Evolutionary conservation across 352 stramenopile genomes (phyloP).

Genomic region (Globisporangium parvum): DNA sequence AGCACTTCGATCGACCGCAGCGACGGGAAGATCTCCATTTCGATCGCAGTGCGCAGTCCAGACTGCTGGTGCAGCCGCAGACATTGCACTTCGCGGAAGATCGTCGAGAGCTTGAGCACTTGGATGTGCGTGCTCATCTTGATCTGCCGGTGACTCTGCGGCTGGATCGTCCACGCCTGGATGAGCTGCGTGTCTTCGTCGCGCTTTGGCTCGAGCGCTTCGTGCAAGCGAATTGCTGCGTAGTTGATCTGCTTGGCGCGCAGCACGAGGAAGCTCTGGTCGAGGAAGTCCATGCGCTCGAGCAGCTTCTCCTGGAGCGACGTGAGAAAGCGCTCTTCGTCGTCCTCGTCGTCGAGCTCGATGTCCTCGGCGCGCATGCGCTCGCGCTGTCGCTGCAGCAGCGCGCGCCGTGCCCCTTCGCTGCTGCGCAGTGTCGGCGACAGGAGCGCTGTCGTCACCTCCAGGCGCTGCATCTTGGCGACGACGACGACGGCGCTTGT

Average conservation of each 20-base stretch:
- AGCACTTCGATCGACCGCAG: constrained; percentile 58
- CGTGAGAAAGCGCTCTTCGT: constrained; percentile 61
- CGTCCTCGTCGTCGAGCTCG: constrained; percentile 29
- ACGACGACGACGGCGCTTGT: background rate
- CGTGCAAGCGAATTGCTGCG: constrained; percentile 58
- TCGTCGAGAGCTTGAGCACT: constrained; percentile 85
- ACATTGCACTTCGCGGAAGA: constrained; percentile 60
- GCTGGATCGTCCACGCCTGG: constrained; percentile 75
- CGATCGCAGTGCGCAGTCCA: constrained; percentile 27
- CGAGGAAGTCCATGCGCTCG: constrained; percentile 40
- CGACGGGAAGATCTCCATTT: constrained; percentile 82
- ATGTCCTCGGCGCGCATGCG: constrained; percentile 23
- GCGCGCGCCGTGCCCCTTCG: constrained; percentile 3
- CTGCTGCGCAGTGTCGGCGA: constrained; percentile 22
- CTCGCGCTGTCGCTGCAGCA: constrained; percentile 7
- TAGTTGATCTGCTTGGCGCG: constrained; percentile 63
- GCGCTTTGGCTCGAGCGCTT: constrained; percentile 65
- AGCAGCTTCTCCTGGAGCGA: constrained; percentile 65
- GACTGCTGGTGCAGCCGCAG: constrained; percentile 60
- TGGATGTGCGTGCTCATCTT: constrained; percentile 77
- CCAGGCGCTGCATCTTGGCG: constrained; percentile 36
- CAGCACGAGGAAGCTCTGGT: constrained; percentile 56
- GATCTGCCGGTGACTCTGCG: constrained; percentile 43
- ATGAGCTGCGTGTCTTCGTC: constrained; percentile 57
- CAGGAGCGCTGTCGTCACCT: constrained; percentile 52